Conservation (phyloP, 108 stramenopile species). For the Cyclostephanos invisitatus region DNA sequence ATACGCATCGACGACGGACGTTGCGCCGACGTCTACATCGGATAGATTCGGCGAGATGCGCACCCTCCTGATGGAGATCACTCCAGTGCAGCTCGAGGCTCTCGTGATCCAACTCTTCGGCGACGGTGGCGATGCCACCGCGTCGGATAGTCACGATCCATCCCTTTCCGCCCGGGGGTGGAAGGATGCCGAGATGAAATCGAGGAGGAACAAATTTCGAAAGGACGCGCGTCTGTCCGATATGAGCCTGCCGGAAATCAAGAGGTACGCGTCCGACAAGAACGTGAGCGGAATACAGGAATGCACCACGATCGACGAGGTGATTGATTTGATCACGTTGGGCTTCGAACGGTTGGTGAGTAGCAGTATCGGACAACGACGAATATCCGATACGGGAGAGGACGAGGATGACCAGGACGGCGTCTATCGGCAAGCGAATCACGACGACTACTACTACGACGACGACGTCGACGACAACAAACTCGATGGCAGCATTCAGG, state of each 20-base stretch:
- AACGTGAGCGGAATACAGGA: constrained; percentile 20
- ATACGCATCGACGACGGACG: not conserved
- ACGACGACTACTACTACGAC: not conserved
- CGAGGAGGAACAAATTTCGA: constrained; percentile 18
- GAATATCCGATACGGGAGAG: not conserved
- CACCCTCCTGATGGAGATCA: constrained; percentile 28
- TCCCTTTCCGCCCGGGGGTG: not conserved
- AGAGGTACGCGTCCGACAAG: constrained; percentile 17
- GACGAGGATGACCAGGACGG: not conserved
- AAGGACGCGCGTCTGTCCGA: constrained; percentile 34
- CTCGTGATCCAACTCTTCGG: constrained; percentile 34
- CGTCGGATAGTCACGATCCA: not conserved
- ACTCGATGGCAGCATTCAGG: no score
- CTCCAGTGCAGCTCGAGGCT: constrained; percentile 38
- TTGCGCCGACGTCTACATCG: constrained; percentile 16
- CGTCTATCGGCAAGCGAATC: not conserved
- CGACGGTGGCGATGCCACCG: not conserved
- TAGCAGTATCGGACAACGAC: not conserved
- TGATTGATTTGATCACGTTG: constrained; percentile 35
- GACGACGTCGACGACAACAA: no score
- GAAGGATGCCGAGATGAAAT: constrained; percentile 15
- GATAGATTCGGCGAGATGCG: constrained; percentile 40
- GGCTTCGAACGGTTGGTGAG: constrained; percentile 42
- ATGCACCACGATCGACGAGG: constrained; percentile 24
- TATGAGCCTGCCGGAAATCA: constrained; percentile 24